Evolutionary conservation across 2,329 filamentous ascomycete species (phyloP).

Genomic region (Talaromyces piceae): DNA sequence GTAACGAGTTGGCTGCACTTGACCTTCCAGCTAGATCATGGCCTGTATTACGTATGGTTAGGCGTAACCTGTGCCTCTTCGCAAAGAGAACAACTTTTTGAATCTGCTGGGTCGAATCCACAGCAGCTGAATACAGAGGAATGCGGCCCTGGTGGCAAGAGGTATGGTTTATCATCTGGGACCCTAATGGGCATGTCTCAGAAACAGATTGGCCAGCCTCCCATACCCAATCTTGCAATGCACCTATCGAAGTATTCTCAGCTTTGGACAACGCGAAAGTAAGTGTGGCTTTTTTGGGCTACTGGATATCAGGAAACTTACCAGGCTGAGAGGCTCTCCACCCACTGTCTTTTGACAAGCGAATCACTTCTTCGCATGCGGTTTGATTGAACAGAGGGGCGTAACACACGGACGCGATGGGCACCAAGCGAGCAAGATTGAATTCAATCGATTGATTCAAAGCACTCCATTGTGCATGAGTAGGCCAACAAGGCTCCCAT

Average conservation of each 20-base stretch:
- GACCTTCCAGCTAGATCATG: constrained; percentile 38
- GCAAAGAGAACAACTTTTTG: constrained; percentile 34
- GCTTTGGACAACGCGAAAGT: not conserved
- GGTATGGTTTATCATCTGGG: constrained; percentile 6
- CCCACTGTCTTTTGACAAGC: not conserved
- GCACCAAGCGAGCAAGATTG: not conserved
- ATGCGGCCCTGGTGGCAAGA: constrained; percentile 30
- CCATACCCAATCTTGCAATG: constrained; percentile 33
- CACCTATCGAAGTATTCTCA: constrained; percentile 18
- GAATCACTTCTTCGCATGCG: not conserved
- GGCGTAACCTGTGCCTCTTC: constrained; percentile 25
- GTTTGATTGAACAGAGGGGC: constrained; percentile 2
- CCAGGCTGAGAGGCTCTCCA: constrained; percentile 3
- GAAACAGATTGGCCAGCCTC: constrained; percentile 31
- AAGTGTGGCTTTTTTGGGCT: not conserved
- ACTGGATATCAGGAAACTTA: not conserved
- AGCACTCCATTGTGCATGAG: not conserved
- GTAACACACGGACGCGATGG: constrained; percentile 4
- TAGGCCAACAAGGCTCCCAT: constrained; percentile 6
- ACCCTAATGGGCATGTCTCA: constrained; percentile 31
- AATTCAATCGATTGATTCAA: constrained; percentile 3
- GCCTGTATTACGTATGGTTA: constrained; percentile 47
- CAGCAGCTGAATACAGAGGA: constrained; percentile 31
- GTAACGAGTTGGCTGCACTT: constrained; percentile 25
- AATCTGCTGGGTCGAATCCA: constrained; percentile 25